Base-by-base conservation (phyloP, 2,329 filamentous ascomycete species). In the Aurifilum marmelostoma region DNA sequence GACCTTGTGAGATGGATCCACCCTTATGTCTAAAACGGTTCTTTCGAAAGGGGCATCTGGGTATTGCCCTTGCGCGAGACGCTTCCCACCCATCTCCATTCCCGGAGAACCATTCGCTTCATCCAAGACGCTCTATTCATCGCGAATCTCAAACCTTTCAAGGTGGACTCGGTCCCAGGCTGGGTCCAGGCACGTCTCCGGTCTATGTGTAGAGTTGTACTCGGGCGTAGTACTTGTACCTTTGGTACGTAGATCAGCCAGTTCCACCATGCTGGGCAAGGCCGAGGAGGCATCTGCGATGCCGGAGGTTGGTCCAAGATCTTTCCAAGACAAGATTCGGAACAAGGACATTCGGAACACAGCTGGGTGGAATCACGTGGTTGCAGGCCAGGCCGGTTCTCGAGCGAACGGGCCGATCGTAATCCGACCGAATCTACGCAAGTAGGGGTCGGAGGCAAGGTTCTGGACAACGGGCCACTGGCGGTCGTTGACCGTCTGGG, bases 221-320 rank as follows among this genome's bases (percentile, higher is more conserved):
- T 47, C n/a, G n/a, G n/a, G n/a, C n/a, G n/a, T n/a, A n/a, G n/a
- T n/a, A n/a, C n/a, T n/a, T n/a, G n/a, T 29, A 56, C 52, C 5
- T 56, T 3, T n/a, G 16, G 52, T 29, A 32, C 27, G 24, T 29
- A 12, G 52, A 56, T 56, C 52, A 29, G 24, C 27, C 14, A 56
- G 52, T 16, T 29, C 52, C 52, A 56, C 52, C 52, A 14, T 16
- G 59, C 27, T 41, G 59, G 21, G 11, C 43, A n/a, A 18, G 59
- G 59, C 59, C 59, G 41, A 21, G 39, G 7, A 43, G 43, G 41
- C 12, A 43, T n/a, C 60, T 63, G 60, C 60, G 60, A 63, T 47
- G 39, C 60, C 60, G 60, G 60, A 63, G 60, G 14, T 11, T 21
- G 21, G 21, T 47, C 27, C 6, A 11, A 14, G 41, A 9, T n/a